Conservation (phyloP, 345 rosid species). For the Streptanthus diversifolius region DNA sequence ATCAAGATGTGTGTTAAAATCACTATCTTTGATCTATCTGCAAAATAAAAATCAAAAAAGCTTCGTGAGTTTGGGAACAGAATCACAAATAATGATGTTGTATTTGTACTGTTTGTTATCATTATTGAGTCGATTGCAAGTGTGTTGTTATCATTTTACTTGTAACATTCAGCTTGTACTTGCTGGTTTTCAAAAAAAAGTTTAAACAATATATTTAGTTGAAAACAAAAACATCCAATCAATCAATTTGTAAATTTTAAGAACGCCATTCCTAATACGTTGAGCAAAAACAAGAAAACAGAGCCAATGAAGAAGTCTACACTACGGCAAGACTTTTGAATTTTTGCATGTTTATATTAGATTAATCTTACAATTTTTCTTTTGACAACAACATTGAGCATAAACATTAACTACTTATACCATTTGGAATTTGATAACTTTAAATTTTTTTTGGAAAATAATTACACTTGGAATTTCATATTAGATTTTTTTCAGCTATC, state of each 20-base stretch:
- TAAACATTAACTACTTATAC: too few species aligned
- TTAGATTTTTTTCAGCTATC: neutral
- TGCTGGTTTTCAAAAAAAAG: neutral
- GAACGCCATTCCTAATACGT: neutral
- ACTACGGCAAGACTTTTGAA: neutral
- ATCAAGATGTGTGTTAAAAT: neutral
- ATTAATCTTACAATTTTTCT: too few species aligned
- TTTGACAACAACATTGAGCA: too few species aligned
- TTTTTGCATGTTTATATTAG: neutral
- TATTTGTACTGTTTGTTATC: neutral
- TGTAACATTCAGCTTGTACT: neutral
- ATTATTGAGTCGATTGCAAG: neutral
- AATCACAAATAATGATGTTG: neutral
- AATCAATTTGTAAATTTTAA: neutral
- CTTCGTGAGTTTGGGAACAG: neutral
- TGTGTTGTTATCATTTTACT: neutral
- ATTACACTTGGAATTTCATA: neutral
- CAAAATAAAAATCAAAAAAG: neutral
- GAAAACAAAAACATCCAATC: neutral
- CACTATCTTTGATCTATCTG: neutral
- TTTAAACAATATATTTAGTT: neutral
- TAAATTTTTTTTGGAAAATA: too few species aligned
- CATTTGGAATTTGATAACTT: neutral
- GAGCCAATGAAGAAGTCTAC: neutral
- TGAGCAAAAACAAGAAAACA: neutral